phyloP scores from a whole-genome alignment of 2,329 filamentous ascomycete species.

The Neocatenulostroma microsporum region DNA sequence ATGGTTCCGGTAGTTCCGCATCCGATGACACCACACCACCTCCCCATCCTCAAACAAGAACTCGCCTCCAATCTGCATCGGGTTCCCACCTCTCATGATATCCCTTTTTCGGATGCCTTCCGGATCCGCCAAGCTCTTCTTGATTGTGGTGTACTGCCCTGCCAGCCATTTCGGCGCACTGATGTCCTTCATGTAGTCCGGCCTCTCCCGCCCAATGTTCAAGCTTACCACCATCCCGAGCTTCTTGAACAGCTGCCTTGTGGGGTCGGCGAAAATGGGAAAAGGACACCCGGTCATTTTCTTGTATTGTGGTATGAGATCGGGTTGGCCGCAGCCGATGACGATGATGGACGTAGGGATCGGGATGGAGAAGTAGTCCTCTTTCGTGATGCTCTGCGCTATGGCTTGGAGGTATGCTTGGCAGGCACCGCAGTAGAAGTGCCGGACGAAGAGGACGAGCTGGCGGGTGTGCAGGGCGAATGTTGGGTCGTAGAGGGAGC shows the following conservation, averaged over 20 bases:
- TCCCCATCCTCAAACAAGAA: conserved; percentile 35
- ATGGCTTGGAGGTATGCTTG: conserved; percentile 32
- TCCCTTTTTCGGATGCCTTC: conserved; percentile 28
- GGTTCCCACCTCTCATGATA: conserved; percentile 29
- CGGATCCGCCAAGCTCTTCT: conserved; percentile 20
- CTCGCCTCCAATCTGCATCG: conserved; percentile 35
- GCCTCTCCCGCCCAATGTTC: conserved; percentile 26
- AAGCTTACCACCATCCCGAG: conserved; percentile 29
- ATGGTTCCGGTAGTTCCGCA: conserved; percentile 33
- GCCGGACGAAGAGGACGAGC: conserved; percentile 34
- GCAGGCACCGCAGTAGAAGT: conserved; percentile 37
- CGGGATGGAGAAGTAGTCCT: conserved; percentile 30
- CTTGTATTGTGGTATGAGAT: conserved; percentile 31
- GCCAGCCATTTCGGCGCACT: conserved; percentile 22
- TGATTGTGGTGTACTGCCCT: conserved; percentile 26
- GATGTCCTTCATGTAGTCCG: conserved; percentile 33
- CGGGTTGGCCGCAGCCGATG: conserved; percentile 32
- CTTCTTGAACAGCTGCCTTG: conserved; percentile 28
- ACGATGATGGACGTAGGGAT: conserved; percentile 31
- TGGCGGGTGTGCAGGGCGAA: conserved; percentile 30
- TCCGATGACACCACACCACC: conserved; percentile 36
- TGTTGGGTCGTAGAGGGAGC: conserved; percentile 52
- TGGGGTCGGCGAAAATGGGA: conserved; percentile 33
- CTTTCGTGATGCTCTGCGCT: conserved; percentile 26
- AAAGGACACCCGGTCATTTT: conserved; percentile 29